phyloP scores from a whole-genome alignment of 2,329 filamentous ascomycete genomes.

The Dactylella cylindrospora region DNA sequence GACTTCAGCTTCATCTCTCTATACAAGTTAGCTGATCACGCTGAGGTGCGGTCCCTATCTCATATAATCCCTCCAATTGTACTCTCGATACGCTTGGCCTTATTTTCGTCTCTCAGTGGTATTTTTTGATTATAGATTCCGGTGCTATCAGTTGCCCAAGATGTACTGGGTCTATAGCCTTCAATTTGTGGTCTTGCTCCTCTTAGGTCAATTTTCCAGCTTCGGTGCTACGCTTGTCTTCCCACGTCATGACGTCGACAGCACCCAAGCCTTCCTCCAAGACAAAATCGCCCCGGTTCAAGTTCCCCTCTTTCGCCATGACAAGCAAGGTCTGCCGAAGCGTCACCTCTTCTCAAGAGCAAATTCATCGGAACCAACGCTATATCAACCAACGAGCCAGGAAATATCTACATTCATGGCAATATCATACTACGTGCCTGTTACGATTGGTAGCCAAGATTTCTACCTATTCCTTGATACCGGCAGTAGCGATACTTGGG shows the following conservation, averaged over 20 bases:
- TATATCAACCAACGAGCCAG: neutral
- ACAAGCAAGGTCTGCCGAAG: neutral
- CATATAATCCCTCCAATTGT: too few relatives aligned
- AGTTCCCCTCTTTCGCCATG: slow-evolving; percentile 3
- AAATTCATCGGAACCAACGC: neutral
- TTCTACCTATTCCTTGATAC: slow-evolving; percentile 25
- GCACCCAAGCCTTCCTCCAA: neutral
- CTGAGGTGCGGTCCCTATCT: too few relatives aligned
- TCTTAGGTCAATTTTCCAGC: slow-evolving; percentile 1
- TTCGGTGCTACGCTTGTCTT: slow-evolving; percentile 4
- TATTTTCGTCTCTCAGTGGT: too few relatives aligned
- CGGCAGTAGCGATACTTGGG: slow-evolving; percentile 38
- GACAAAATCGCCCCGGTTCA: slow-evolving; percentile 21
- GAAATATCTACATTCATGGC: neutral
- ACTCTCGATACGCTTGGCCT: too few relatives aligned
- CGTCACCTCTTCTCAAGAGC: neutral
- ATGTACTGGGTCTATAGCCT: slow-evolving; percentile 7
- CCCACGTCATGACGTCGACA: slow-evolving; percentile 11
- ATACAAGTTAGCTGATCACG: too few relatives aligned
- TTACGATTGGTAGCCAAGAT: slow-evolving; percentile 10
- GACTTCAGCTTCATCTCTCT: too few relatives aligned
- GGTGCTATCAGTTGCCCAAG: too few relatives aligned
- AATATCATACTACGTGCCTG: slow-evolving; percentile 8
- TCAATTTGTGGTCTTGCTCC: slow-evolving; percentile 1
- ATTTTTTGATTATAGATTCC: too few relatives aligned